Base-by-base conservation (phyloP, 2,329 filamentous ascomycete species). In the Diaporthe citrichinensis region DNA sequence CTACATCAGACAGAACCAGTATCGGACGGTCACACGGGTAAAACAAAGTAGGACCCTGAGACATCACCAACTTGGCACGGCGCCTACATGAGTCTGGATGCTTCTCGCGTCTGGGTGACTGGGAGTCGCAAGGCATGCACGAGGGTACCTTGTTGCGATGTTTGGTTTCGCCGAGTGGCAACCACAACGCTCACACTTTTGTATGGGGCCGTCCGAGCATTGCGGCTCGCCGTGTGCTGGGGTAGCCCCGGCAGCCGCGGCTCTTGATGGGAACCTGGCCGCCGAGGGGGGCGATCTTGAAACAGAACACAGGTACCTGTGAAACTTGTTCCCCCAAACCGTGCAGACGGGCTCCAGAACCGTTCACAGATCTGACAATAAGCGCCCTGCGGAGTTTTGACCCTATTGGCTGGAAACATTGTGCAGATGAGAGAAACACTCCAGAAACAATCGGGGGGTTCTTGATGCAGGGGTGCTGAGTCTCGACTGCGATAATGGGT, bases 401-500 rank as follows among this genome's bases (percentile, higher is more conserved):
- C 55, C 65, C 49, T 55, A 55, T 69, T 55, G 65, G 49, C 49
- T 69, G 65, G 65, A 55, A 55, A 69, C 49, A 69, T 55, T 69
- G 65, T 69, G 65, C 65, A 69, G 65, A 69, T 69, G 46, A 41
- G 62, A 53, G 65, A 69, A 69, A 69, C 65, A 55, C 49, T 69
- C 25, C 49, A 55, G 65, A 69, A 69, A 69, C 65, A 55, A 41
- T 55, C n/a, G 65, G 34, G 65, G 65, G 65, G 65, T 23, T 41
- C 12, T 31, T 36, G 46, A 41, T 41, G n/a, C 65, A 69, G 65
- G 65, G 65, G 34, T 69, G n/a, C 49, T 28, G 34, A 69, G 65
- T 69, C 65, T 69, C 65, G 65, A 39, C 34, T 69, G 15, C 14
- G 12, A 55, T 14, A 69, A 23, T 10, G 8, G n/a, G 34, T 41